These are phyloP conservation scores for Colletotrichum zoysiae DNA, from an alignment of 2,329 filamentous ascomycete species.

Conservation along the genomic window DNA sequence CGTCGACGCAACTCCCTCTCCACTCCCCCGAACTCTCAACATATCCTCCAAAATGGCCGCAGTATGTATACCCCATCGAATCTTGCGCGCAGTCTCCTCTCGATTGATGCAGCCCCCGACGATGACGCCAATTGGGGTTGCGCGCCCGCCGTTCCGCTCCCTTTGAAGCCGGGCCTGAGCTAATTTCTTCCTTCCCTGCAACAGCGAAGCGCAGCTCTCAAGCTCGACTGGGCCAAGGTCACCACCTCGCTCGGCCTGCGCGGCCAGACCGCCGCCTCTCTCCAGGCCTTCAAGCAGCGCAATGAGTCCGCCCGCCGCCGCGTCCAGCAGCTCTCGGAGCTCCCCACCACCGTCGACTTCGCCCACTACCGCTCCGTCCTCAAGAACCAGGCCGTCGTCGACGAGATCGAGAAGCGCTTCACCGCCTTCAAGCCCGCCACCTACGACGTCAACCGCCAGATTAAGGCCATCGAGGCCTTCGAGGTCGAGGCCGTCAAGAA, in stretches of 20 bases:
- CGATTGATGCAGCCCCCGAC: constrained; percentile 45
- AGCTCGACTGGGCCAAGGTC: constrained; percentile 99
- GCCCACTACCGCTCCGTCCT: constrained; percentile 89
- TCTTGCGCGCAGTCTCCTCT: neutral
- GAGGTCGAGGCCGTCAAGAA: constrained; percentile 97
- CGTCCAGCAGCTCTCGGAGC: constrained; percentile 85
- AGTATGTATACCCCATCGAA: constrained; percentile 64
- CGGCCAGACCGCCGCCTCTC: constrained; percentile 90
- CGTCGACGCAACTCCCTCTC: constrained; percentile 62
- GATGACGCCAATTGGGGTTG: constrained; percentile 35
- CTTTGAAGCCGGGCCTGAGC: constrained; percentile 56
- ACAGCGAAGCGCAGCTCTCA: constrained; percentile 97
- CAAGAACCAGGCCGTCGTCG: constrained; percentile 95
- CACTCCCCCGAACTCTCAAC: constrained; percentile 60
- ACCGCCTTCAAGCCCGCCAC: constrained; percentile 89
- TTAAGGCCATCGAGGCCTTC: constrained; percentile 98
- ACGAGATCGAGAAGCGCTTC: constrained; percentile 98
- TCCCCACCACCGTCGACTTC: constrained; percentile 91
- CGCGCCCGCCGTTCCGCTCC: constrained; percentile 20
- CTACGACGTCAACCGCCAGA: constrained; percentile 92
- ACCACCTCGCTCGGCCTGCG: constrained; percentile 94
- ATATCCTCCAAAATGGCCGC: constrained; percentile 73
- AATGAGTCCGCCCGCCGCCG: constrained; percentile 99
- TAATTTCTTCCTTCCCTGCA: constrained; percentile 55
- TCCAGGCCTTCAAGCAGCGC: constrained; percentile 99